These are phyloP conservation scores for Perilla frutescens DNA, from an alignment of 257 asterid species.

Conservation along the genomic window DNA sequence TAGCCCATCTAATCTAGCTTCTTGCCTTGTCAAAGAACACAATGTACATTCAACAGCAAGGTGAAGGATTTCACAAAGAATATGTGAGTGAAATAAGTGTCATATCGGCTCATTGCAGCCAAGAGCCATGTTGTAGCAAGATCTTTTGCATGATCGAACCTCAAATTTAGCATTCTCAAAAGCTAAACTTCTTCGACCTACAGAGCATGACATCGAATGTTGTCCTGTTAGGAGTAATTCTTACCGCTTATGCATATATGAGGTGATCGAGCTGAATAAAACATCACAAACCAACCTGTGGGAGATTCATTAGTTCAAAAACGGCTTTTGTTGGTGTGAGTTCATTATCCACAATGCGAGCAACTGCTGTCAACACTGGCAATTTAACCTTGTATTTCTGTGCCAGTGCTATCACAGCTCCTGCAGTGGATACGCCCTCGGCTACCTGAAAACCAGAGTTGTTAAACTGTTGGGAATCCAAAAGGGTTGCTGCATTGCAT, in stretches of 20 bases:
- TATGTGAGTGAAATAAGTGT: background rate
- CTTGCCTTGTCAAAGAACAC: background rate
- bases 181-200: conserved; percentile 35
- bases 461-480: conserved; percentile 19
- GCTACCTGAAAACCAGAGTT: conserved; percentile 62
- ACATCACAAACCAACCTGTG: conserved; percentile 67
- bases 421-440: conserved; percentile 92
- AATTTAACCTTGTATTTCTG: conserved; percentile 86
- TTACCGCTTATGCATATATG: background rate
- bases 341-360: conserved; percentile 83
- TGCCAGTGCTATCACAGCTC: conserved; percentile 90
- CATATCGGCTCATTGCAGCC: background rate
- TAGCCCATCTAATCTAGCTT: conserved; percentile 10
- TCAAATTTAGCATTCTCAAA: background rate
- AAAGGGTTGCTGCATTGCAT: background rate
- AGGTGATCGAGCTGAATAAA: background rate
- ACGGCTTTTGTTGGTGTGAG: conserved; percentile 89
- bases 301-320: conserved; percentile 87
- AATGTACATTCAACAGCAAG: background rate
- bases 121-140: background rate
- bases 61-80: background rate
- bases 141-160: background rate
- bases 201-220: background rate
- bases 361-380: conserved; percentile 96
- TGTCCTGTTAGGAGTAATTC: background rate